Evolutionary conservation across 2,329 filamentous ascomycete genomes (phyloP).

Genomic region (Verticillium alfalfae): DNA sequence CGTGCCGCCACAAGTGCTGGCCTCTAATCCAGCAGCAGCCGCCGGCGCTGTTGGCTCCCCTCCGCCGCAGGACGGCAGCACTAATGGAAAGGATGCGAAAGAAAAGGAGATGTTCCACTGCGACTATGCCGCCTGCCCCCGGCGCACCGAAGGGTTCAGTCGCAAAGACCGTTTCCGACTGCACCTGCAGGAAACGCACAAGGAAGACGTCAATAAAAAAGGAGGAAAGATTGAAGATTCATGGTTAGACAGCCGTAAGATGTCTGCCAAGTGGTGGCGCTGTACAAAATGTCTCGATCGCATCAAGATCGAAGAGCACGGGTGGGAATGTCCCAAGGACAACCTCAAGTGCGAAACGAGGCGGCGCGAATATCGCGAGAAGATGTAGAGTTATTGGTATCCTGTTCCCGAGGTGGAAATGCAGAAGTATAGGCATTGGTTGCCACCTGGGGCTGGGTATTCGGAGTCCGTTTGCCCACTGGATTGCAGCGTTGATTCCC

Average conservation of each 20-base stretch:
- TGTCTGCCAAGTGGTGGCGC: constrained; percentile 45
- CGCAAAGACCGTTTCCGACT: constrained; percentile 53
- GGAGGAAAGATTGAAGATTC: constrained; percentile 29
- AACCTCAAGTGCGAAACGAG: constrained; percentile 10
- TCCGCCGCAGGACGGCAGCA: constrained; percentile 3
- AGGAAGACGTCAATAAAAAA: constrained; percentile 44
- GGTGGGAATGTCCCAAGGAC: constrained; percentile 35
- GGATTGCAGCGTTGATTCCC: not conserved
- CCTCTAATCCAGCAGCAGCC: not conserved
- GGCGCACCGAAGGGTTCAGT: constrained; percentile 39
- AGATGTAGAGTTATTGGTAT: not conserved
- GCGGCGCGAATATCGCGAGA: constrained; percentile 12
- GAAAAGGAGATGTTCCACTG: constrained; percentile 38
- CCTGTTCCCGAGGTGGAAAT: not conserved
- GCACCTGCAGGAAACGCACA: constrained; percentile 49
- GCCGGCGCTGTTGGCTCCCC: not conserved
- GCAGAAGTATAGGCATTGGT: not conserved
- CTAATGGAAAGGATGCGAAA: constrained; percentile 15
- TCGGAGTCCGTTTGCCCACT: not conserved
- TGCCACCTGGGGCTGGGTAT: not conserved
- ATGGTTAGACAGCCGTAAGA: constrained; percentile 32
- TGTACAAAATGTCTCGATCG: constrained; percentile 46
- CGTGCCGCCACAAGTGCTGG: not conserved
- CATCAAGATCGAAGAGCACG: constrained; percentile 30
- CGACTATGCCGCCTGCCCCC: constrained; percentile 44